Conservation (phyloP, 2,329 filamentous ascomycete species). For the Leptodontidium sp. region DNA sequence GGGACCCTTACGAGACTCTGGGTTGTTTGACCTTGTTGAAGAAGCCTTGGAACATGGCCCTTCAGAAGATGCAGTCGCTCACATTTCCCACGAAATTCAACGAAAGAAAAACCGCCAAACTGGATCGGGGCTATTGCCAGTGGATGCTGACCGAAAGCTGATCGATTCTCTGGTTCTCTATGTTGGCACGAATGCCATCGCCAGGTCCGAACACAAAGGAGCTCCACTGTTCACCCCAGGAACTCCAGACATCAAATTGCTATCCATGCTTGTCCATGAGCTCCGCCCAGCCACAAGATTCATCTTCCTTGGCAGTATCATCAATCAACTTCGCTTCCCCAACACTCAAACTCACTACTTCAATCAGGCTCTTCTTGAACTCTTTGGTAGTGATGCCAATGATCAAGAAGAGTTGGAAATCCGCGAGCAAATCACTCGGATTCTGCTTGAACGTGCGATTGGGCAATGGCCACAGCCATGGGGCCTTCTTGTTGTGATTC, state of each 20-base stretch:
- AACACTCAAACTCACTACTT: slow-evolving; percentile 94
- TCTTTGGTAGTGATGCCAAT: slow-evolving; percentile 80
- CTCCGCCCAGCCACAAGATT: slow-evolving; percentile 82
- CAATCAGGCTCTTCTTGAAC: slow-evolving; percentile 81
- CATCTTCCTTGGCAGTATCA: slow-evolving; percentile 82
- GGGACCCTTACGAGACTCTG: slow-evolving; percentile 58
- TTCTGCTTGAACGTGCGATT: slow-evolving; percentile 86
- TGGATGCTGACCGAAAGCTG: slow-evolving; percentile 73
- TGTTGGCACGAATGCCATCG: slow-evolving; percentile 76
- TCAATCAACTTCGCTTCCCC: slow-evolving; percentile 91
- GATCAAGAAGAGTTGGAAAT: slow-evolving; percentile 82
- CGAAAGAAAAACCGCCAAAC: slow-evolving; percentile 65
- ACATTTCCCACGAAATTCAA: slow-evolving; percentile 77
- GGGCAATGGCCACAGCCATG: slow-evolving; percentile 94
- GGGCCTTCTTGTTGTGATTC: slow-evolving; percentile 87
- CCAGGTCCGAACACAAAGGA: slow-evolving; percentile 63
- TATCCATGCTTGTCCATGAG: slow-evolving; percentile 80
- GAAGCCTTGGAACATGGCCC: slow-evolving; percentile 67
- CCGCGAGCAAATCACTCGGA: slow-evolving; percentile 88
- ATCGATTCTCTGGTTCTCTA: slow-evolving; percentile 87
- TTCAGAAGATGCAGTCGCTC: slow-evolving; percentile 76
- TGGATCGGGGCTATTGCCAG: slow-evolving; percentile 70
- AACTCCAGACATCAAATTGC: slow-evolving; percentile 72
- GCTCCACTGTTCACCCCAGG: slow-evolving; percentile 69
- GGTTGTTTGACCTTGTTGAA: slow-evolving; percentile 67